Base-by-base conservation (phyloP, 2,329 filamentous ascomycete species). In the Fusarium hostae region DNA sequence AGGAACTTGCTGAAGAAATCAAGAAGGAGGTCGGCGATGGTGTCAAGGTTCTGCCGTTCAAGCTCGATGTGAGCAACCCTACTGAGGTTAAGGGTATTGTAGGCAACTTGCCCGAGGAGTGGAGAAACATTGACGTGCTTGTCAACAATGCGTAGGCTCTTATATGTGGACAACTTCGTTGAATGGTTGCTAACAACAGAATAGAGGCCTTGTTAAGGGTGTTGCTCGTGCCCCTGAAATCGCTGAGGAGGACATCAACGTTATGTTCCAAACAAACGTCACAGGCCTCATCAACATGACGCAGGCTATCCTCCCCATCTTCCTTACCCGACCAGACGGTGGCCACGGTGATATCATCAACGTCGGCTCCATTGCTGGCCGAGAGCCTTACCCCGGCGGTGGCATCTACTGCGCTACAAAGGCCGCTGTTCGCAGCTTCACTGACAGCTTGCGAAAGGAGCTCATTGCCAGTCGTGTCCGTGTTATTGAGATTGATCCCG, bases 261-360 rank as follows among this genome's bases (percentile, higher is more conserved):
- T 91, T 80, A 98, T 98, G 94, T 94, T 98, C 79, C 84, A 88
- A 50, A 98, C 96, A 64, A 99, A 99, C 80, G 95, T 98, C 57
- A 96, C 92, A 4, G 96, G 96, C 32, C 86, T 99, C 37, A 96
- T 99, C 85, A 93, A 95, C 85, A 94, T 98, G 92, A 98, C 96
- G 1, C 96, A 99, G 85, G 93, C 93, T 48, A 86, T 98, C 44
- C 82, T 98, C 22, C 90, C 93, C 57, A 90, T 94, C 79, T 97
- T 95, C 86, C 92, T 94, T 82, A 86, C 88, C 75, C 93, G 88
- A 81, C 89, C 83, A 78, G 87, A 95, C 62, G 91, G 92, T 65
- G 95, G 94, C 63, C 85, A 88, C 45, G 95, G 95, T 76, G 96
- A 98, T 80, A 95, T 99, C 80, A 97, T 99, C 84, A 98, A 98